phyloP scores from a whole-genome alignment of 2,329 filamentous ascomycete genomes.

The Ophiostoma piceae region DNA sequence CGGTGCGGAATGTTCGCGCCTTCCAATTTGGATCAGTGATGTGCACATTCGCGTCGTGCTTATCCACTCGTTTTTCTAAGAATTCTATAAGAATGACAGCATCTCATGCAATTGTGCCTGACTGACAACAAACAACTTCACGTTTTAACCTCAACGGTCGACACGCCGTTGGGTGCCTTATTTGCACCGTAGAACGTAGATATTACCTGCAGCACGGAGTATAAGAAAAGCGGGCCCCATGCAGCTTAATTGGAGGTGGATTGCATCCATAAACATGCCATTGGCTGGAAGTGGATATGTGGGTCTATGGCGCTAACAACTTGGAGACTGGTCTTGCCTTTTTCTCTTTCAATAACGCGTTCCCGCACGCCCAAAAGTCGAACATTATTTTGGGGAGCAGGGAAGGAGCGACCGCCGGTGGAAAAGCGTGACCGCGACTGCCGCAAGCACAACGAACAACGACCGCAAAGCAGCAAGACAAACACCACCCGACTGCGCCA shows the following conservation, averaged over 20 bases:
- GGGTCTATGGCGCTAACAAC: slow-evolving; percentile 16
- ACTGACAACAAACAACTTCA: not conserved
- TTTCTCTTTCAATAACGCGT: slow-evolving; percentile 19
- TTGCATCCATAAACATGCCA: not conserved
- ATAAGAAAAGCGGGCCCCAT: slow-evolving; percentile 29
- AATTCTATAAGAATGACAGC: not conserved
- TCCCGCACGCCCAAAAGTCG: not conserved
- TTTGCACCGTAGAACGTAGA: not conserved
- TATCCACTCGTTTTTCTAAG: too few relatives aligned
- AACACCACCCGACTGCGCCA: not conserved
- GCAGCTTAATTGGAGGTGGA: slow-evolving; percentile 27
- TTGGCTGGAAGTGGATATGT: not conserved
- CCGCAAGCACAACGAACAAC: slow-evolving; percentile 11
- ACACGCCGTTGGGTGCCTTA: not conserved
- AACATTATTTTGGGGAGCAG: not conserved
- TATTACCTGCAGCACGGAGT: not conserved
- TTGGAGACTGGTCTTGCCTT: slow-evolving; percentile 11
- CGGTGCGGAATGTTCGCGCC: not conserved
- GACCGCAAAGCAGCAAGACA: slow-evolving; percentile 1
- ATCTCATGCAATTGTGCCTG: not conserved
- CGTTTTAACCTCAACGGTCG: not conserved
- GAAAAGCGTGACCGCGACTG: slow-evolving; percentile 23
- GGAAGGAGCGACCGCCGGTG: slow-evolving; percentile 17
- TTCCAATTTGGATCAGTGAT: not conserved
- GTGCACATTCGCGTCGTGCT: not conserved